Percentiles rank a stretch among this genome's conserved stretches.
These are phyloP conservation scores for Albugo candida DNA, from an alignment of 352 stramenopile species.

Conservation along the genomic window DNA sequence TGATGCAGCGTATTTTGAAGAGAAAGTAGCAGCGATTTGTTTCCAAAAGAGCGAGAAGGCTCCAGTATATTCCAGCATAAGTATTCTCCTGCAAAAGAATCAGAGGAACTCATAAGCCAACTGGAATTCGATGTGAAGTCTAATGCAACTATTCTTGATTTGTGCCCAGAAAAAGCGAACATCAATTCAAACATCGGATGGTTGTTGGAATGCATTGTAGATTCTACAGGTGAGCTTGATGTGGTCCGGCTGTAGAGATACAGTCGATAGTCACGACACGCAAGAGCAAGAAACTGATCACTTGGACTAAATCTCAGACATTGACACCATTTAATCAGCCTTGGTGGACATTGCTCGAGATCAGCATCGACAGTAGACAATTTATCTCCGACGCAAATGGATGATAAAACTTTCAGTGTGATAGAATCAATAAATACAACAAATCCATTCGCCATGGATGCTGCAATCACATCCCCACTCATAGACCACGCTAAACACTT, in stretches of 20 bases:
- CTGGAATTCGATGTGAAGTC: slow-evolving; percentile 39
- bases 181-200: slow-evolving; percentile 16
- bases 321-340: slow-evolving; percentile 19
- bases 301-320: slow-evolving; percentile 20
- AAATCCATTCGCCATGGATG: slow-evolving; percentile 18
- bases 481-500: slow-evolving; percentile 23
- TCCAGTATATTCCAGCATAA: slow-evolving; percentile 35
- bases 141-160: slow-evolving; percentile 28
- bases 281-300: slow-evolving; percentile 18
- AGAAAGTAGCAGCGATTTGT: neutral
- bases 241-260: slow-evolving; percentile 30
- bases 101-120: slow-evolving; percentile 49
- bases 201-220: slow-evolving; percentile 6
- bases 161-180: slow-evolving; percentile 45
- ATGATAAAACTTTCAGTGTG: neutral
- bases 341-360: neutral
- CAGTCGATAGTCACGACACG: slow-evolving; percentile 48
- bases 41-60: slow-evolving; percentile 1
- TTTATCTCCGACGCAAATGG: neutral
- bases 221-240: neutral
- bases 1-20: neutral
- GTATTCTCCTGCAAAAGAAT: slow-evolving; percentile 28
- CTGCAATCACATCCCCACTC: slow-evolving; percentile 15
- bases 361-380: too few relatives aligned
- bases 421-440: slow-evolving; percentile 15